Base-by-base conservation (phyloP, 2,329 filamentous ascomycete genomes). In the Davidsoniella virescens region DNA sequence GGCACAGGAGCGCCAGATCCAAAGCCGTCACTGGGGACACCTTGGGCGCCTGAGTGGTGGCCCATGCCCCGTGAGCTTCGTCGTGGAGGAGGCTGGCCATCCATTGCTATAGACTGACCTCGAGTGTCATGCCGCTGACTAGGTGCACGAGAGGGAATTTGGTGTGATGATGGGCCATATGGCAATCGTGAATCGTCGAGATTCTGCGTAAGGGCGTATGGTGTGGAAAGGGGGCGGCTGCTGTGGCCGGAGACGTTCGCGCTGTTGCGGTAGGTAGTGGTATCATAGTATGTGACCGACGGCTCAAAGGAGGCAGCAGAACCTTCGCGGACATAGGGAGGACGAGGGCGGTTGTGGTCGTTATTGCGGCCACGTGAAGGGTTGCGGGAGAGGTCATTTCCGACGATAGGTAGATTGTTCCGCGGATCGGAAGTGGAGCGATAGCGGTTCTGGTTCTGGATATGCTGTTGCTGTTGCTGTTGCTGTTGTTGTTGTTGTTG, bases 21-120 rank as follows among this genome's bases (percentile, higher is more conserved):
- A 57, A 62, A 64, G 7, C 59, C 54, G 3, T 55, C 49, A 23
- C 59, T 53, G 16, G 54, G 56, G 61, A 46, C 57, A 42, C 23
- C 52, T 10, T 51, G 64, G 2, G 70, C 61, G 41, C 62, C 63
- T 56, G 74, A 74, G 23, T 73, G 73, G 55, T 76, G 73, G 38
- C 72, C 75, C 64, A 82, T 75, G 42, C 83, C 78, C 61, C 80
- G 78, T 9, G 87, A 94, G 59, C 80, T 83, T 61, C 82, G 76
- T 43, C 52, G 40, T 25, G 45, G 41, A 7, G 45, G 48, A 17
- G 49, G 17, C 33, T 54, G 52, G 17, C 26, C 26, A 14, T 54
- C 49, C 40, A 49, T 44, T 14, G 47, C 46, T 23, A 26, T 23
- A 18, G 42, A 36, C 10, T 25, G 41, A 20, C 42, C 41, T 36